Evolutionary conservation across 2,329 filamentous ascomycete species (phyloP).

Genomic region (Ilyonectria robusta): DNA sequence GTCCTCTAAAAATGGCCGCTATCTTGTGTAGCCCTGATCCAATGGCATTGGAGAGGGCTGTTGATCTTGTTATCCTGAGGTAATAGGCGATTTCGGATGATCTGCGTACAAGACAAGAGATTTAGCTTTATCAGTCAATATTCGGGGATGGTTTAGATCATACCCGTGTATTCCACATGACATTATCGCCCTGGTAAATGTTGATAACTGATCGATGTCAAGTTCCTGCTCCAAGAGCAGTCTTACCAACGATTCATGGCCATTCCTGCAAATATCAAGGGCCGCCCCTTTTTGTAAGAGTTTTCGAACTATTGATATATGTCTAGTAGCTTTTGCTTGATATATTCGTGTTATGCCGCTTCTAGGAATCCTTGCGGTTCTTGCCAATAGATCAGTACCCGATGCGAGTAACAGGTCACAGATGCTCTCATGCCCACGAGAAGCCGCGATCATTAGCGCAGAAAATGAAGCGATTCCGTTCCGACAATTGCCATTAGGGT

Average conservation of each 20-base stretch:
- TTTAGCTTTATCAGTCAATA: neutral
- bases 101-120: too few relatives aligned
- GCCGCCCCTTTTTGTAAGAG: constrained; percentile 1
- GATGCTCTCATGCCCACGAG: neutral
- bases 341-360: neutral
- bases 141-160: neutral
- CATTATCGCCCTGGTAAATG: neutral
- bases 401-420: neutral
- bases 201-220: neutral
- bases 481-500: too few relatives aligned
- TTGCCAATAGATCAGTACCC: neutral
- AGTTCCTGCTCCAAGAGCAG: neutral
- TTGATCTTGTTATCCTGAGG: neutral
- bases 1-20: neutral
- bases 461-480: too few relatives aligned
- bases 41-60: constrained; percentile 5
- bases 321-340: neutral
- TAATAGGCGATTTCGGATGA: too few relatives aligned
- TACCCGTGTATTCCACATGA: neutral
- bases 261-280: neutral
- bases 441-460: too few relatives aligned
- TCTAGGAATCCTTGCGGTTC: too few relatives aligned
- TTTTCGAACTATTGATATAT: neutral
- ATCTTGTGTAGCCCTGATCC: neutral
- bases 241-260: neutral